Evolutionary conservation across 108 stramenopile genomes (phyloP).

Genomic region (Cyclotella cryptica): DNA sequence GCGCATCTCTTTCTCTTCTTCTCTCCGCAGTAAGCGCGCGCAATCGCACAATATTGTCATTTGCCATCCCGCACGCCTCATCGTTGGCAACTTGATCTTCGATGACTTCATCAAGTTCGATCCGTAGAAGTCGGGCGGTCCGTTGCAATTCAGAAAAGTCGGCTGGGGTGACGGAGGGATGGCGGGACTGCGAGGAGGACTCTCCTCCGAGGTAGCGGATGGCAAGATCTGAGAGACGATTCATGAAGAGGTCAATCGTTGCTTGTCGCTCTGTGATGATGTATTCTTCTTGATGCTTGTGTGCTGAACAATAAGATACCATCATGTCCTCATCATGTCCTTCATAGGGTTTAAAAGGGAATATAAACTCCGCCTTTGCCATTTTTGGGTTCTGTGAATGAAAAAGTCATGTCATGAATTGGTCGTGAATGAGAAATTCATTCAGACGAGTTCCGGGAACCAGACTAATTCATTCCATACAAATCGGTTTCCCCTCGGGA

Average conservation of each 20-base stretch:
- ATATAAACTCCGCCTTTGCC: too few species aligned
- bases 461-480: too few species aligned
- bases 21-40: neutral
- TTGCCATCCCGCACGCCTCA: slow-evolving; percentile 33
- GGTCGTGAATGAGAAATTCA: neutral
- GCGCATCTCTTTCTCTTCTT: neutral
- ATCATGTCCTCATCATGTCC: too few species aligned
- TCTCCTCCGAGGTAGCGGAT: neutral
- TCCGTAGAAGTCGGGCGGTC: slow-evolving; percentile 16
- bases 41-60: slow-evolving; percentile 11
- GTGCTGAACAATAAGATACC: too few species aligned
- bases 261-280: too few species aligned
- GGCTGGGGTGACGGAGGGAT: neutral
- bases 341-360: too few species aligned
- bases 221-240: neutral
- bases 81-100: slow-evolving; percentile 30
- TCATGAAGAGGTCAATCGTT: neutral
- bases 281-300: too few species aligned
- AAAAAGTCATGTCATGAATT: neutral
- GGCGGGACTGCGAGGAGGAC: neutral
- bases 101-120: slow-evolving; percentile 27
- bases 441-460: too few species aligned
- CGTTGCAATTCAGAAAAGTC: slow-evolving; percentile 21
- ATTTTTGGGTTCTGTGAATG: neutral
- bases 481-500: too few species aligned